Percentiles rank a stretch among this genome's conserved stretches.
phyloP scores from a whole-genome alignment of 2,329 filamentous ascomycete genomes.

The Ceratocystis eucalypticola region DNA sequence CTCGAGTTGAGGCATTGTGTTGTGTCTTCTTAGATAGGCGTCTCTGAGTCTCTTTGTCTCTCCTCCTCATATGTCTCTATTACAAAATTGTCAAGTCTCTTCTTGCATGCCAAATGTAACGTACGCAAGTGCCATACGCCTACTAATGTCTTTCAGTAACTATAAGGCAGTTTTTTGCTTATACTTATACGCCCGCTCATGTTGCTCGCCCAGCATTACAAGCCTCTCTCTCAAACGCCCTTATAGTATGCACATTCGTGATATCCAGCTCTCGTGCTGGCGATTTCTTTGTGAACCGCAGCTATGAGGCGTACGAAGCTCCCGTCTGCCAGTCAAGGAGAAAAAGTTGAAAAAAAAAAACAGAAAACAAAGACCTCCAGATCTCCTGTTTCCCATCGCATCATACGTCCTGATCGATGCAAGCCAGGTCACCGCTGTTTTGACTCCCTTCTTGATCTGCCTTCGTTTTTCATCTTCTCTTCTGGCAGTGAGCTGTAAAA shows the following conservation, averaged over 20 bases:
- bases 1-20: too few species aligned
- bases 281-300: not conserved
- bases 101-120: slow-evolving; percentile 5
- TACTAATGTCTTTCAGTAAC: not conserved
- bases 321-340: not conserved
- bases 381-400: not conserved
- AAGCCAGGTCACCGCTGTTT: not conserved
- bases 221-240: not conserved
- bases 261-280: not conserved
- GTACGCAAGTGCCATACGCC: not conserved
- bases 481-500: not conserved
- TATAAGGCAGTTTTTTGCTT: not conserved
- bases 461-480: not conserved
- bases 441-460: not conserved
- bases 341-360: not conserved
- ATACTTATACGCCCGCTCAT: not conserved
- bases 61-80: not conserved
- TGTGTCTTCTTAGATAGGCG: not conserved
- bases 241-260: not conserved
- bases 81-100: not conserved
- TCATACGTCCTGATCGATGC: not conserved
- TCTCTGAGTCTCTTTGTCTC: not conserved
- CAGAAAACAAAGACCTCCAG: not conserved
- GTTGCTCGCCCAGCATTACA: not conserved
- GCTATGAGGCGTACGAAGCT: not conserved